Percentiles rank a stretch among this genome's conserved stretches.
These are phyloP conservation scores for Myriangium duriaei DNA, from an alignment of 2,329 filamentous ascomycete genomes.

Conservation along the genomic window DNA sequence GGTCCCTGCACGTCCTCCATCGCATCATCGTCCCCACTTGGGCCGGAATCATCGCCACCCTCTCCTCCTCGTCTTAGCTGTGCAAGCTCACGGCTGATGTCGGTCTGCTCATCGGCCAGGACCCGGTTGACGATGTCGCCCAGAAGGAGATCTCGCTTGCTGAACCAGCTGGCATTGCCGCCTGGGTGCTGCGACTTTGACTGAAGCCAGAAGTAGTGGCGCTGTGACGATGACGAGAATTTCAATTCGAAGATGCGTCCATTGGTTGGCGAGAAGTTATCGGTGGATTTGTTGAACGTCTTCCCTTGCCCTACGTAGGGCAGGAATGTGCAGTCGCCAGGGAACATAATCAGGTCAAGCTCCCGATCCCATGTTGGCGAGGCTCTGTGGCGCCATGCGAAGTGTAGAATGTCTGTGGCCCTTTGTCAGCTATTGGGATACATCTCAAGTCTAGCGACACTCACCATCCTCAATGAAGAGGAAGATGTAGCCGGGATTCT, in stretches of 20 bases:
- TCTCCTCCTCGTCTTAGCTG: constrained; percentile 45
- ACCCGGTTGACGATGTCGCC: constrained; percentile 76
- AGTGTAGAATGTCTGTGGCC: constrained; percentile 89
- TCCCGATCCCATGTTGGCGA: constrained; percentile 60
- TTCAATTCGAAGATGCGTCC: constrained; percentile 89
- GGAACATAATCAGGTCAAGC: constrained; percentile 87
- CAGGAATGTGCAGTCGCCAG: constrained; percentile 72
- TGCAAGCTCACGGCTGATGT: constrained; percentile 58
- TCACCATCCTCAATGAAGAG: constrained; percentile 82
- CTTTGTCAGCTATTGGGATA: too few relatives aligned
- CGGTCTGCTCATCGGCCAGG: constrained; percentile 77
- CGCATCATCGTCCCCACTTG: constrained; percentile 40
- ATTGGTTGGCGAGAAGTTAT: constrained; percentile 51
- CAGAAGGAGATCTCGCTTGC: constrained; percentile 72
- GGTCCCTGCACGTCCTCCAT: constrained; percentile 66
- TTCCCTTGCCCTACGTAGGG: constrained; percentile 45
- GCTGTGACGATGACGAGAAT: constrained; percentile 82
- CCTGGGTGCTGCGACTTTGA: constrained; percentile 66
- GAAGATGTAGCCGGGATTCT: constrained; percentile 76
- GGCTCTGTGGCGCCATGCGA: constrained; percentile 85
- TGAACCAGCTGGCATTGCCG: constrained; percentile 66
- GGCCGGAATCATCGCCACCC: constrained; percentile 42
- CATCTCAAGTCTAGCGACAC: too few relatives aligned
- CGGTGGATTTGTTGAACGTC: constrained; percentile 27
- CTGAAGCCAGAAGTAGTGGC: constrained; percentile 93